Conservation (phyloP, 306 rosid species). For the Cotoneaster glaucophyllus region DNA sequence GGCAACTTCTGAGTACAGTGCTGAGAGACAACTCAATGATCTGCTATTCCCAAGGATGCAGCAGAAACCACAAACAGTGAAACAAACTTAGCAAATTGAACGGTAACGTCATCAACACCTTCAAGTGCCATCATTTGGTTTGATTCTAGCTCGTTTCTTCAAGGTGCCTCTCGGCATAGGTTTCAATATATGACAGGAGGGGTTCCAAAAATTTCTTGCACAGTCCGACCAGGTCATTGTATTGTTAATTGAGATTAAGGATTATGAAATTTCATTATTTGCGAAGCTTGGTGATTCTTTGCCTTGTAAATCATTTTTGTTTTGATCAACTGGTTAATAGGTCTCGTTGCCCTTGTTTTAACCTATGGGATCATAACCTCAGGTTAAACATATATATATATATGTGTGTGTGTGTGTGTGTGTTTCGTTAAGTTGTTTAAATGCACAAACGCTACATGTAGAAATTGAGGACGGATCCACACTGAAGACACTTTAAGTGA, state of each 20-base stretch:
- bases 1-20: slow-evolving; percentile 83
- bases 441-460: too few species aligned
- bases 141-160: slow-evolving; percentile 20
- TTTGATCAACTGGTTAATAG: too few species aligned
- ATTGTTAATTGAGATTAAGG: slow-evolving; percentile 27
- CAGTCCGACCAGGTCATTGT: slow-evolving; percentile 25
- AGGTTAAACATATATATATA: too few species aligned
- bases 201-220: slow-evolving; percentile 21
- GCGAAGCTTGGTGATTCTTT: neutral
- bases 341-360: too few species aligned
- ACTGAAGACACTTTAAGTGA: too few species aligned
- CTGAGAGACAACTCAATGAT: slow-evolving; percentile 83
- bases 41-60: slow-evolving; percentile 62
- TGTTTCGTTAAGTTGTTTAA: too few species aligned
- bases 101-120: slow-evolving; percentile 8
- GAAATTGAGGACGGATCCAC: too few species aligned
- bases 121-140: neutral
- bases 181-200: slow-evolving; percentile 20
- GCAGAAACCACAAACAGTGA: slow-evolving; percentile 52
- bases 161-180: slow-evolving; percentile 8
- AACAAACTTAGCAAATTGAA: slow-evolving; percentile 61
- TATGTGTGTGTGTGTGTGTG: too few species aligned
- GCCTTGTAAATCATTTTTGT: neutral
- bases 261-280: slow-evolving; percentile 34
- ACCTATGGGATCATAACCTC: too few species aligned